Evolutionary conservation across 2,329 filamentous ascomycete species (phyloP).

Genomic region (Trichoderma aggressivum): DNA sequence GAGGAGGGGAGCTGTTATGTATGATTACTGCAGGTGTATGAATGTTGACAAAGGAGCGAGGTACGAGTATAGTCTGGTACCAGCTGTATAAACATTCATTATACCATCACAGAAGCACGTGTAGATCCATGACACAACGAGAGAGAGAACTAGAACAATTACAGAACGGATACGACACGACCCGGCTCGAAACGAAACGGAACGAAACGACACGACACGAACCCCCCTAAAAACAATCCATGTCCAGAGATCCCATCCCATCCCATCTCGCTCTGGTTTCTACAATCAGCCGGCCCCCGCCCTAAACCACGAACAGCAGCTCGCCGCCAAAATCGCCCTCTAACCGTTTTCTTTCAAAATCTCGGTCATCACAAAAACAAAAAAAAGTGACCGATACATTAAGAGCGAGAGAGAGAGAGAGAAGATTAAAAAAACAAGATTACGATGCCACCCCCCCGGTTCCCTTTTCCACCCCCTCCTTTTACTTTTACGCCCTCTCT

Average conservation of each 20-base stretch:
- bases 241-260: not conserved
- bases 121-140: not conserved
- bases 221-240: not conserved
- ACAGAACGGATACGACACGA: not conserved
- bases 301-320: not conserved
- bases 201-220: not conserved
- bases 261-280: not conserved
- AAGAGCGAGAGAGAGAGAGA: not conserved
- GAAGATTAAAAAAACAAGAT: not conserved
- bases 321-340: not conserved
- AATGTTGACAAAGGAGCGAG: too few relatives aligned
- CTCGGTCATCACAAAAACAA: not conserved
- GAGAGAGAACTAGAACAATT: not conserved
- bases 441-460: not conserved
- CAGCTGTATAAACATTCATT: not conserved
- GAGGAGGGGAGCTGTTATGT: not conserved
- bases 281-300: not conserved
- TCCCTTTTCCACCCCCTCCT: not conserved
- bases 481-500: not conserved
- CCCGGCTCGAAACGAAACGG: not conserved
- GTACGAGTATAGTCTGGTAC: too few relatives aligned
- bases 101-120: not conserved
- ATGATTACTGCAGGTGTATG: not conserved
- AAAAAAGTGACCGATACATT: not conserved
- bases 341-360: conserved; percentile 7